A percentile compares a stretch with the other conserved stretches of the same genome.
Evolutionary conservation across 257 asterid species (phyloP).

Genomic region (Pogostemon cablin): DNA sequence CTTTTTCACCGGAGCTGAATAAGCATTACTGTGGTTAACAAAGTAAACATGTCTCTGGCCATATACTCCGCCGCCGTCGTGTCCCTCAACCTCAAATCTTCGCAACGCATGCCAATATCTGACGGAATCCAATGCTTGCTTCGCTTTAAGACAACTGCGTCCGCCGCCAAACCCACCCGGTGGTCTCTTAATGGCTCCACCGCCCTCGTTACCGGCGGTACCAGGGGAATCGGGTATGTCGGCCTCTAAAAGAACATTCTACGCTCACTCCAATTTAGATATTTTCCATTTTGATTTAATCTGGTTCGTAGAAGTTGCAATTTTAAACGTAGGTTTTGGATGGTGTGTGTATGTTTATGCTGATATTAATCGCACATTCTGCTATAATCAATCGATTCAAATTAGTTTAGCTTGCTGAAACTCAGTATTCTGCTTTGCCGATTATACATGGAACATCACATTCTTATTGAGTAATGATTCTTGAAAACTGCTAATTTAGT

Average conservation of each 20-base stretch:
- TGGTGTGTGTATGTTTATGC: neutral
- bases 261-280: neutral
- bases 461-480: neutral
- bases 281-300: neutral
- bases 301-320: neutral
- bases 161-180: conserved; percentile 33
- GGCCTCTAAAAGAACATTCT: neutral
- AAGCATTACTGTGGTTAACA: neutral
- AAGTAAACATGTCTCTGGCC: conserved; percentile 31
- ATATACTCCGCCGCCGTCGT: conserved; percentile 19
- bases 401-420: neutral
- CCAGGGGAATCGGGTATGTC: conserved; percentile 61
- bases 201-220: conserved; percentile 69
- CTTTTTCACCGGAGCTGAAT: neutral
- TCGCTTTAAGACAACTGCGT: conserved; percentile 36
- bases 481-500: conserved; percentile 12
- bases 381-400: neutral
- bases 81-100: neutral
- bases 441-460: neutral
- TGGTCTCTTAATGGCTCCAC: conserved; percentile 66
- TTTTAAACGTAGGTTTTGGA: neutral
- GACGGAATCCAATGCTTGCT: conserved; percentile 9
- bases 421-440: too few relatives aligned
- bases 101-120: conserved; percentile 12
- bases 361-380: neutral